Base-by-base conservation (phyloP, 306 rosid species). In the Vicia faba region DNA sequence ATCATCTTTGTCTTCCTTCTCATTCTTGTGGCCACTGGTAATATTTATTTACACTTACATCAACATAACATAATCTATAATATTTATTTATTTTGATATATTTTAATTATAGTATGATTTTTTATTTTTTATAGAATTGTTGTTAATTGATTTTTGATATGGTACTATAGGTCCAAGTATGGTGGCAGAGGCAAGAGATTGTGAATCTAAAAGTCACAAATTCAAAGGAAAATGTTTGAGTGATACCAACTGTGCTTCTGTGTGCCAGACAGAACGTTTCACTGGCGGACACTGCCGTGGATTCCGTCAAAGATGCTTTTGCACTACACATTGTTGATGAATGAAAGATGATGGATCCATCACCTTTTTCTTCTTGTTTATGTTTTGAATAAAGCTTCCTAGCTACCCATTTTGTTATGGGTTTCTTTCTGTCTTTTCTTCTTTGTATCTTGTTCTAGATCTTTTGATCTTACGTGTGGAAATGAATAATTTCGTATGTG, bases 221-320 rank as follows among this genome's bases (percentile, higher is more conserved):
- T 85, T 83, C 83, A 81, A 79, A 49, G 95, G 91, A 2, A 0
- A n/a, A 1, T 88, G 95, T 54, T 7, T 38, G 33, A 76, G 86
- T 25, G 48, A 53, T n/a, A 59, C 36, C 28, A 85, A 85, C 35
- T 87, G 95, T 31, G 86, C 70, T 2, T 4, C 69, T 20, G 73
- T 87, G 16, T 87, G 93, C 68, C 55, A 71, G 23, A 73, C 80
- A 0, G 93, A 87, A 72, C 80, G 79, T 45, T 87, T 85, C 56
- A 45, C 13, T 0, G 83, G 78, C 7, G 90, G 95, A 13, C 48
- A 75, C 5, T 87, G 95, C 73, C 85, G 79, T 9, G 95, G 95
- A 31, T 69, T 85, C 33, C 85, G 88, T 41, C 86, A 84, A 28
- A 74, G 86, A 18, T 87, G 95, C 78, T 76, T 79, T 70, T 87